These are phyloP conservation scores for Acacia melanoxylon DNA, from an alignment of 306 rosid genomes.

Conservation along the genomic window DNA sequence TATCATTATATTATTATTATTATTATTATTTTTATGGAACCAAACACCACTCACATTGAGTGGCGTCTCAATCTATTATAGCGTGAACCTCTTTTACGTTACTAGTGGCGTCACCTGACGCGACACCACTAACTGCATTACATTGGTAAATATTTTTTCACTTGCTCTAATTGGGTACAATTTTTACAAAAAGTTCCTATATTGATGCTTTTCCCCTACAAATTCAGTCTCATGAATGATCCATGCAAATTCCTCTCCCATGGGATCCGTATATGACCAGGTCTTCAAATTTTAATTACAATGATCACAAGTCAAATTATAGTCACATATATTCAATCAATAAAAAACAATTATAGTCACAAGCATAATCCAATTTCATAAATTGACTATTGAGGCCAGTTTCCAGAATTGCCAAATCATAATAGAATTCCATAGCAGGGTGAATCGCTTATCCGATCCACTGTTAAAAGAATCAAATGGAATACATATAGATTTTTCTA, in stretches of 20 bases:
- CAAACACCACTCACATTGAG: no score
- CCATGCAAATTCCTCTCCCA: neutral
- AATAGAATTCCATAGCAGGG: neutral
- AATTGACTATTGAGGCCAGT: neutral
- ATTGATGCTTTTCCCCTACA: accelerated
- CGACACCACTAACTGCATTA: no score
- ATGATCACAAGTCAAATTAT: neutral
- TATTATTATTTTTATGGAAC: no score
- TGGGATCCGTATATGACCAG: neutral
- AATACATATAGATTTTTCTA: neutral
- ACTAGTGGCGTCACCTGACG: no score
- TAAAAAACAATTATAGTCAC: neutral
- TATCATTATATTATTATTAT: no score
- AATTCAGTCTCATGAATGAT: neutral
- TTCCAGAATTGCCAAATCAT: neutral
- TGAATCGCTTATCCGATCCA: neutral
- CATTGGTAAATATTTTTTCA: no score
- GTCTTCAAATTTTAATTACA: neutral
- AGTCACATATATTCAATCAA: neutral
- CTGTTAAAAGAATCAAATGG: neutral
- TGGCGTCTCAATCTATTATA: no score
- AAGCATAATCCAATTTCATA: neutral
- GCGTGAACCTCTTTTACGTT: no score
- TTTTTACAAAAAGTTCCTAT: no score
- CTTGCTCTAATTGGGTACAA: no score